Percentiles rank a stretch among this genome's conserved stretches.
phyloP scores from a whole-genome alignment of 2,329 filamentous ascomycete species.

The Nothomitra cinnamomea region DNA sequence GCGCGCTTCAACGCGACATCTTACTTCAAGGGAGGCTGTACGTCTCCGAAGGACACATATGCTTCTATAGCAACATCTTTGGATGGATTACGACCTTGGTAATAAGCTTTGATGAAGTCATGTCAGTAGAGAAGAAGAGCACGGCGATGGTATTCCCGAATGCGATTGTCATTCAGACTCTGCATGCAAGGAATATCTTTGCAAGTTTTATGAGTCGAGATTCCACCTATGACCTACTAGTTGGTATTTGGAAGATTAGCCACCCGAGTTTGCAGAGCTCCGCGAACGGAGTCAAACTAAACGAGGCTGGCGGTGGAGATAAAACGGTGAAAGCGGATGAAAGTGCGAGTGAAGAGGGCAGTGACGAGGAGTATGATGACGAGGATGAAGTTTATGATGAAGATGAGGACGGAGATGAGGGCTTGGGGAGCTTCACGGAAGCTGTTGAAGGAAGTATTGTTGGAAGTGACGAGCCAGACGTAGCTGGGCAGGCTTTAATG shows the following conservation, averaged over 20 bases:
- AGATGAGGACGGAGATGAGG: slow-evolving; percentile 58
- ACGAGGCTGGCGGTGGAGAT: slow-evolving; percentile 57
- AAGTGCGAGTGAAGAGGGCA: slow-evolving; percentile 22
- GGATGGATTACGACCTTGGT: slow-evolving; percentile 96
- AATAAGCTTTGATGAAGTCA: slow-evolving; percentile 95
- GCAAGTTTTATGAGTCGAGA: slow-evolving; percentile 89
- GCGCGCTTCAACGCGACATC: slow-evolving; percentile 88
- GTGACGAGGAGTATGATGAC: slow-evolving; percentile 41
- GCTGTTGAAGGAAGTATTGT: slow-evolving; percentile 32
- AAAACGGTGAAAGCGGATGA: slow-evolving; percentile 71
- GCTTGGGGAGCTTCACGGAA: slow-evolving; percentile 43
- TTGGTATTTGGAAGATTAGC: slow-evolving; percentile 96
- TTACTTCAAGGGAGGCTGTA: slow-evolving; percentile 86
- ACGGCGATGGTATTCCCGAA: slow-evolving; percentile 95
- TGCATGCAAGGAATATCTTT: slow-evolving; percentile 91
- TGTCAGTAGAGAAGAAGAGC: slow-evolving; percentile 90
- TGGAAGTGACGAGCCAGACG: slow-evolving; percentile 32
- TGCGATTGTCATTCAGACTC: slow-evolving; percentile 86
- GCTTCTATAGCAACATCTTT: slow-evolving; percentile 97
- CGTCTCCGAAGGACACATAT: slow-evolving; percentile 91
- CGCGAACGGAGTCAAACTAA: slow-evolving; percentile 74
- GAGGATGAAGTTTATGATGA: slow-evolving; percentile 63
- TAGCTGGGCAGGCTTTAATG: slow-evolving; percentile 34
- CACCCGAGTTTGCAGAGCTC: slow-evolving; percentile 86
- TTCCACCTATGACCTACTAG: slow-evolving; percentile 89